These are phyloP conservation scores for Quercus rubra DNA, from an alignment of 306 rosid species.

Conservation along the genomic window DNA sequence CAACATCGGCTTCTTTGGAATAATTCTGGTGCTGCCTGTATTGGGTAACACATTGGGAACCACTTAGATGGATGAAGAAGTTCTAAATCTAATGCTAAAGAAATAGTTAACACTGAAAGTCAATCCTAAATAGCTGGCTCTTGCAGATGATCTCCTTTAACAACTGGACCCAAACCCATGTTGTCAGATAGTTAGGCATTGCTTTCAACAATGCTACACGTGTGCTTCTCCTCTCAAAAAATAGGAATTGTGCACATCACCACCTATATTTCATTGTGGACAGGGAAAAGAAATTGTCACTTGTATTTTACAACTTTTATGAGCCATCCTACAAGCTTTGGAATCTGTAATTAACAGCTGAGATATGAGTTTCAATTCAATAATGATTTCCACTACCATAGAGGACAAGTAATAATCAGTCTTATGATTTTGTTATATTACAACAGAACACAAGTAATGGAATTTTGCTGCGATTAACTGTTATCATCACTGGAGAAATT, in stretches of 20 bases:
- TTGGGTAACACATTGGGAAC: not conserved
- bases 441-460: not conserved
- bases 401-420: not conserved
- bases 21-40: not conserved
- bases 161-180: not conserved
- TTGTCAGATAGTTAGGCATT: not conserved
- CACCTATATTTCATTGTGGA: no score
- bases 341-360: not conserved
- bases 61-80: not conserved
- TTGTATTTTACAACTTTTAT: not conserved
- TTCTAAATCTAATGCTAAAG: not conserved
- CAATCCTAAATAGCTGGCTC: not conserved
- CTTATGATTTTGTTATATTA: not conserved
- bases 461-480: not conserved
- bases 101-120: not conserved
- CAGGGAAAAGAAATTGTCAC: no score
- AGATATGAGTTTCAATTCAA: not conserved
- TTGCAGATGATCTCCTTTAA: not conserved
- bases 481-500: not conserved
- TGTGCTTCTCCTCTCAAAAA: no score
- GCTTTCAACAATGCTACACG: not conserved
- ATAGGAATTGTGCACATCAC: no score
- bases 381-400: not conserved
- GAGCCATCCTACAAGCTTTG: not conserved
- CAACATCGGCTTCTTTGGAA: not conserved